Evolutionary conservation across 345 rosid genomes (phyloP).

Genomic region (Eucalyptus regnans): DNA sequence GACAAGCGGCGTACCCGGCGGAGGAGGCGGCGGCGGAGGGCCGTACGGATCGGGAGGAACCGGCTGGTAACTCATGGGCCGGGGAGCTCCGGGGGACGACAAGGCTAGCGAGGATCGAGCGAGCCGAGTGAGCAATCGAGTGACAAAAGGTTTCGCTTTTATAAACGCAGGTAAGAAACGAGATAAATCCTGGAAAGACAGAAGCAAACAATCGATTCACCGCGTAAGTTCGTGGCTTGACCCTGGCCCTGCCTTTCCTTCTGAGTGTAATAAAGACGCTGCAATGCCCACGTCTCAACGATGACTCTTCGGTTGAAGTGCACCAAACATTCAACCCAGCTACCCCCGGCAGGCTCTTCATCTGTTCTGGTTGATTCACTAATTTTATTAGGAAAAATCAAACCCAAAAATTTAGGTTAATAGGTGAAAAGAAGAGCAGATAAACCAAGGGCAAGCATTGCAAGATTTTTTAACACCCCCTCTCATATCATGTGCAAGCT

Average conservation of each 20-base stretch:
- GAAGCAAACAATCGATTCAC: neutral
- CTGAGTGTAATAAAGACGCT: neutral
- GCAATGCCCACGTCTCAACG: neutral
- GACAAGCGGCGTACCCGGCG: neutral
- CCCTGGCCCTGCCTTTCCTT: neutral
- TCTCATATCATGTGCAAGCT: neutral
- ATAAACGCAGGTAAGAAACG: neutral
- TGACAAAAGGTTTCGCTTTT: neutral
- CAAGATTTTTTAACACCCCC: too few species aligned
- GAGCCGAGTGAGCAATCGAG: neutral
- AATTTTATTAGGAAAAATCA: neutral
- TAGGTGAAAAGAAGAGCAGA: neutral
- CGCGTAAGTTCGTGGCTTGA: neutral
- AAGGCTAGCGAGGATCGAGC: neutral
- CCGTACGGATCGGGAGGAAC: neutral
- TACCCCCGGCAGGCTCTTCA: neutral
- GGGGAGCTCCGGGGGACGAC: neutral
- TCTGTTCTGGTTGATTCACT: neutral
- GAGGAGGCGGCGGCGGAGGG: neutral
- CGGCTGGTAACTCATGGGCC: conserved; percentile 14
- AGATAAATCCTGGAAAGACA: neutral
- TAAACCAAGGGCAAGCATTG: neutral
- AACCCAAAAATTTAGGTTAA: neutral
- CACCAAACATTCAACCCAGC: neutral
- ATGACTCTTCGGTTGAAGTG: neutral